These are phyloP conservation scores for Eucalyptus fibrosa DNA, from an alignment of 345 rosid genomes.

Conservation along the genomic window DNA sequence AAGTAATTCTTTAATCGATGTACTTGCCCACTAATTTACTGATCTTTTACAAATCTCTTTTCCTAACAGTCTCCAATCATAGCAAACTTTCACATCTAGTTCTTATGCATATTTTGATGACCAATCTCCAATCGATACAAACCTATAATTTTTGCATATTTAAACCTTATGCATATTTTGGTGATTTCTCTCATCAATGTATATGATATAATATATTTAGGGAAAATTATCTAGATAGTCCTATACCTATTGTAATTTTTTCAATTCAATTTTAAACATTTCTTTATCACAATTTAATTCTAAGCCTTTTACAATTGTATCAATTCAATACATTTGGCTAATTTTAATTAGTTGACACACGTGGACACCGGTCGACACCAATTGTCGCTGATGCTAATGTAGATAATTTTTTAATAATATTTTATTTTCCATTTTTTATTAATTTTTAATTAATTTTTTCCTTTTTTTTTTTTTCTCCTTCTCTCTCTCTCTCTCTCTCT, in stretches of 20 bases:
- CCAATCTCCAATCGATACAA: not conserved
- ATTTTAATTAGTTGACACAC: too few species aligned
- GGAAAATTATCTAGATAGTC: too few species aligned
- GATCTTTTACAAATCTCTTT: not conserved
- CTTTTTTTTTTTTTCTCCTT: fast-evolving
- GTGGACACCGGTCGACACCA: fast-evolving
- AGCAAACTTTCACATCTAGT: not conserved
- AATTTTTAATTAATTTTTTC: too few species aligned
- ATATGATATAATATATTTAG: not conserved
- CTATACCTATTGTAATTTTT: too few species aligned
- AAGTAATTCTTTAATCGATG: not conserved
- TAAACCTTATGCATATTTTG: not conserved
- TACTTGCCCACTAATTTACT: not conserved
- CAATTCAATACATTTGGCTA: too few species aligned
- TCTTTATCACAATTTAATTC: too few species aligned
- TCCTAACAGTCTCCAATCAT: not conserved
- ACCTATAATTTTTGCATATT: not conserved
- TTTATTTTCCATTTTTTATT: too few species aligned
- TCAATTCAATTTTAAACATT: too few species aligned
- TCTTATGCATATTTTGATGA: not conserved
- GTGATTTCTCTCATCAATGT: not conserved
- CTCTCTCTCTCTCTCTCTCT: too few species aligned
- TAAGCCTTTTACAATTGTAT: too few species aligned
- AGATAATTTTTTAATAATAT: too few species aligned
- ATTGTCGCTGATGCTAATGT: fast-evolving